Base-by-base conservation (phyloP, 768 basidiomycete species). In the Leucocoprinus leucothites region DNA sequence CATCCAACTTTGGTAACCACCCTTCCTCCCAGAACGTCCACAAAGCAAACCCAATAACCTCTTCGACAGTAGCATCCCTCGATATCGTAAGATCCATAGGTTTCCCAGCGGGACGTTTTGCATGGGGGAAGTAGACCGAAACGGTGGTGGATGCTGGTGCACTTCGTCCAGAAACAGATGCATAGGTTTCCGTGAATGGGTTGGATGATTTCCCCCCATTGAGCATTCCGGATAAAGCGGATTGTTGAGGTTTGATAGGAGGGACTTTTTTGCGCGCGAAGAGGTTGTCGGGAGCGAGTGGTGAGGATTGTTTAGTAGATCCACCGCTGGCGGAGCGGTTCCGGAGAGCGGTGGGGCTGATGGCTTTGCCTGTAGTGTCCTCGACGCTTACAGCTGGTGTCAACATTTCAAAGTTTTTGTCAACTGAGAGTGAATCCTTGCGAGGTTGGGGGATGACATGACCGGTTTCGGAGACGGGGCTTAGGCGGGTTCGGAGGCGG, bases 11-110 rank as follows among this genome's bases (percentile, higher is more conserved):
- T 1, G 94, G 94, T 38, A 84, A 64, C 80, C 91, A 85, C 0
- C 82, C 85, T 61, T 91, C 86, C 65, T 98, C 95, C 87, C 91
- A 95, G 63, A 94, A 98, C n/a, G 70, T 87, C 86, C 85, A 97
- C 44, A 98, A 67, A 1, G 91, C 87, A 67, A 89, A 93, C 0
- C 97, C 97, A 51, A 98, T 90, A 4, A 96, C 93, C 68, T 98
- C 97, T 66, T 98, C 97, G 3, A 98, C 86, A 0, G 87, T 89
- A 1, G 94, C 89, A 60, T 98, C 96, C 59, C 85, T 86, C 53
- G 92, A 73, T 9, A 98, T 91, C 57, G 79, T 86, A 4, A 94
- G 76, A 35, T 81, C 71, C 79, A 95, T 82, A 19, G 82, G 72
- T 49, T 84, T 82, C 2, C 81, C 80, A 14, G 64, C 70, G 0